These are phyloP conservation scores for Zizania latifolia DNA, from an alignment of 176 grass and related monocot species.

Conservation along the genomic window DNA sequence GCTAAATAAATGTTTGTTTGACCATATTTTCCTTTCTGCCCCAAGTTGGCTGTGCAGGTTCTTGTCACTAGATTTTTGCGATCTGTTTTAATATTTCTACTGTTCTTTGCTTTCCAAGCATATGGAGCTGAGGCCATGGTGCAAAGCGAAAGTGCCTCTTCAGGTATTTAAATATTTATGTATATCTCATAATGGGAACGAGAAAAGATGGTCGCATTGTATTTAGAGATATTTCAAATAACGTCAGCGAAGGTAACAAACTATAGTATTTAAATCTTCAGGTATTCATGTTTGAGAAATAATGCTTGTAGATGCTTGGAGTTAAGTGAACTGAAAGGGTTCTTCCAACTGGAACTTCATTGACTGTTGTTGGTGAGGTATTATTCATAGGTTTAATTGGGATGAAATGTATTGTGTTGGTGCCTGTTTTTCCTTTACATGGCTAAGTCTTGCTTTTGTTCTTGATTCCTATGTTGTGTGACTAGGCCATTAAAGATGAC, in stretches of 20 bases:
- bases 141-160: slow-evolving; percentile 61
- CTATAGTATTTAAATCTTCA: too few relatives aligned
- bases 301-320: slow-evolving; percentile 81
- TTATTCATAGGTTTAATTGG: background rate
- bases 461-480: slow-evolving; percentile 22
- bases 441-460: slow-evolving; percentile 17
- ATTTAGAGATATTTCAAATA: too few relatives aligned
- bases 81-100: slow-evolving; percentile 61
- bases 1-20: background rate
- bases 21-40: too few relatives aligned
- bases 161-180: too few relatives aligned
- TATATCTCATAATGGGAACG: too few relatives aligned
- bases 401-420: background rate
- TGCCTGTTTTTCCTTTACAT: background rate
- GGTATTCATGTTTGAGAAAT: slow-evolving; percentile 26
- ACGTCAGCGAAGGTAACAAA: too few relatives aligned
- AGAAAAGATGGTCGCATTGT: too few relatives aligned
- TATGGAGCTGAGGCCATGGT: slow-evolving; percentile 83
- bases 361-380: slow-evolving; percentile 99
- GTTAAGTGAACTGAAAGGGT: slow-evolving; percentile 88
- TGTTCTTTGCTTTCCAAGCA: slow-evolving; percentile 78
- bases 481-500: slow-evolving; percentile 96
- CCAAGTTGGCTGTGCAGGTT: too few relatives aligned
- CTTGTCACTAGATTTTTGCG: too few relatives aligned
- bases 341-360: slow-evolving; percentile 88